phyloP scores from a whole-genome alignment of 768 basidiomycete species.

The Pleurotus djamor region DNA sequence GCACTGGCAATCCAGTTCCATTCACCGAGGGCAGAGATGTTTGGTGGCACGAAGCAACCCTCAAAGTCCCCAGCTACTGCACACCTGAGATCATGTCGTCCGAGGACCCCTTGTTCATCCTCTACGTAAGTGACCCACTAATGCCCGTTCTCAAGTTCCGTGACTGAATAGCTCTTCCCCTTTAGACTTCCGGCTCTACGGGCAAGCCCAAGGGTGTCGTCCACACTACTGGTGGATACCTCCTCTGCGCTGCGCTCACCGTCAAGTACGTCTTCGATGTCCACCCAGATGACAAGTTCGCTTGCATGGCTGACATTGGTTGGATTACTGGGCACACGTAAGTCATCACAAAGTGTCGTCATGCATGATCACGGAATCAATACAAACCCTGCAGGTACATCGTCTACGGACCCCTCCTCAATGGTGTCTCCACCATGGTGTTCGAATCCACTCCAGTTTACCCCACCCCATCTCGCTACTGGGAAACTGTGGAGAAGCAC shows the following conservation, averaged over 20 bases:
- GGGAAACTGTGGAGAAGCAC: constrained; percentile 93
- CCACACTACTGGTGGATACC: constrained; percentile 85
- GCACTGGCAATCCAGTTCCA: constrained; percentile 81
- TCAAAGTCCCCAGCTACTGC: constrained; percentile 84
- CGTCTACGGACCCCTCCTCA: constrained; percentile 91
- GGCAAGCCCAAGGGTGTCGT: constrained; percentile 98
- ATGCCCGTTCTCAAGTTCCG: background rate
- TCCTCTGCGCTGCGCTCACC: constrained; percentile 87
- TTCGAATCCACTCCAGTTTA: constrained; percentile 98
- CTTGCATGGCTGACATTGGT: constrained; percentile 98
- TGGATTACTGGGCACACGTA: constrained; percentile 98
- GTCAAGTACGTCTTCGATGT: constrained; percentile 98
- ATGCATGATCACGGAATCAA: constrained; percentile 5
- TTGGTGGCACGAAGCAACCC: constrained; percentile 96
- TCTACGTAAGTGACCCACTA: constrained; percentile 69
- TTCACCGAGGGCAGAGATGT: constrained; percentile 84
- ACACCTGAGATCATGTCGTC: constrained; percentile 83
- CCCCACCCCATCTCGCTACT: constrained; percentile 94
- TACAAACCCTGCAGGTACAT: constrained; percentile 61
- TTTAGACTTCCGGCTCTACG: constrained; percentile 88
- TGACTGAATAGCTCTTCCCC: background rate
- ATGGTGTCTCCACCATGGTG: constrained; percentile 81
- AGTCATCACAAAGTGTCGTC: constrained; percentile 13
- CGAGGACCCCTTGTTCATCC: constrained; percentile 98
- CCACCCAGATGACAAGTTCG: constrained; percentile 92